Percentiles rank a stretch among this genome's conserved stretches.
These are phyloP conservation scores for Friedmanniomyces endolithicus DNA, from an alignment of 495 filamentous ascomycete species.

Conservation along the genomic window DNA sequence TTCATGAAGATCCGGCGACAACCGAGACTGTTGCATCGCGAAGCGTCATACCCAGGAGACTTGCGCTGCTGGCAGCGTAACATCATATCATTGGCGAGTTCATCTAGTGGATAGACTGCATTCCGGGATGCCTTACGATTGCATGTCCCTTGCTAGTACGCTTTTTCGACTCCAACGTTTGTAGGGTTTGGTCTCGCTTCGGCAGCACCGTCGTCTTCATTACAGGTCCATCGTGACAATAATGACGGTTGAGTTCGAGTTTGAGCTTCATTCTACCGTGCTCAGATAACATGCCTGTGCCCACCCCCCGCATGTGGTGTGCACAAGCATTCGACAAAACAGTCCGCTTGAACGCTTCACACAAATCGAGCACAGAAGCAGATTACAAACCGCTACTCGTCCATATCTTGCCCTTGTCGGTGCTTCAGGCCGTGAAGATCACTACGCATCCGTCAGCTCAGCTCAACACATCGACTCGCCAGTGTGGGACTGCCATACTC, in stretches of 20 bases:
- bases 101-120: not conserved
- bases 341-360: slow-evolving; percentile 14
- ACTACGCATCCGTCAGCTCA: slow-evolving; percentile 1
- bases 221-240: too few species aligned
- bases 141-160: not conserved
- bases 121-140: not conserved
- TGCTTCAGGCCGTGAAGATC: slow-evolving; percentile 17
- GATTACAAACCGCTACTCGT: not conserved
- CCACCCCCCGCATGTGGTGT: too few species aligned
- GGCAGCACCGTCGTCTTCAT: too few species aligned
- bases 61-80: not conserved
- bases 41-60: not conserved
- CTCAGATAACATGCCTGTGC: too few species aligned
- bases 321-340: not conserved
- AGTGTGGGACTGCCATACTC: slow-evolving; percentile 26
- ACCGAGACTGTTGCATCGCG: not conserved
- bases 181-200: too few species aligned
- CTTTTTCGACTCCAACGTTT: not conserved
- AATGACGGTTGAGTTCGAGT: too few species aligned
- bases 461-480: not conserved
- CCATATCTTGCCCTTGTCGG: slow-evolving; percentile 7
- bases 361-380: not conserved
- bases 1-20: too few species aligned
- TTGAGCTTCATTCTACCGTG: too few species aligned
- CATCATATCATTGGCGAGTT: not conserved